A percentile compares a stretch with the other conserved stretches of the same genome.
Evolutionary conservation across 768 basidiomycete species (phyloP).

Genomic region (Lentinula aciculospora): DNA sequence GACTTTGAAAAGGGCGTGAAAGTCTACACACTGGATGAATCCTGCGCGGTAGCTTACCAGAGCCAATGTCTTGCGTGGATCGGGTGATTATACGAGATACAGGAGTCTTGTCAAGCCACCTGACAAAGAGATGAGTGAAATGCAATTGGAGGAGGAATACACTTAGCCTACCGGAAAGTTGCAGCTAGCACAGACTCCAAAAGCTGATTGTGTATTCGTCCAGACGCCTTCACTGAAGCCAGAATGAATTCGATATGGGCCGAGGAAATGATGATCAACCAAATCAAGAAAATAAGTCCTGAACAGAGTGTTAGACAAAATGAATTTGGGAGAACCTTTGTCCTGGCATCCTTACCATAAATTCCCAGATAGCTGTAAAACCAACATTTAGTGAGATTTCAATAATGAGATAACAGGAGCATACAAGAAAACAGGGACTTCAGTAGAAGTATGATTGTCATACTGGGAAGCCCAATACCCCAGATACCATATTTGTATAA

Average conservation of each 20-base stretch:
- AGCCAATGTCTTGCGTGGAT: conserved; percentile 42
- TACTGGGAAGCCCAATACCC: conserved; percentile 30
- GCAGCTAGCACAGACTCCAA: conserved; percentile 23
- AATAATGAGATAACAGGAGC: conserved; percentile 10
- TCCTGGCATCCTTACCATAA: background rate
- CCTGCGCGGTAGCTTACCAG: conserved; percentile 14
- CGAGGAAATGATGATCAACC: conserved; percentile 22
- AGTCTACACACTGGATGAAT: background rate
- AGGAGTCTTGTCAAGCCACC: conserved; percentile 47
- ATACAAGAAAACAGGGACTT: conserved; percentile 23
- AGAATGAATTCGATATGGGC: conserved; percentile 24
- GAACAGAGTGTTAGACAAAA: conserved; percentile 10
- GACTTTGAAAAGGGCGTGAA: conserved; percentile 2
- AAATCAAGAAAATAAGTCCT: conserved; percentile 8
- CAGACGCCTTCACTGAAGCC: conserved; percentile 23
- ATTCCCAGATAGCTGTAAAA: background rate
- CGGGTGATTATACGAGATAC: conserved; percentile 42
- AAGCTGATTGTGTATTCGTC: conserved; percentile 23
- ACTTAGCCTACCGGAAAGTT: conserved; percentile 18
- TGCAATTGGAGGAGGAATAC: conserved; percentile 18
- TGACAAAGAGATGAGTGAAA: conserved; percentile 27
- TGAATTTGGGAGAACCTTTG: background rate
- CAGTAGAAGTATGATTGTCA: conserved; percentile 16
- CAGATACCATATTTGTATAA: conserved; percentile 26
- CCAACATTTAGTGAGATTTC: background rate